Evolutionary conservation across 2,329 filamentous ascomycete species (phyloP).

Genomic region (Microdochium trichocladiopsis): DNA sequence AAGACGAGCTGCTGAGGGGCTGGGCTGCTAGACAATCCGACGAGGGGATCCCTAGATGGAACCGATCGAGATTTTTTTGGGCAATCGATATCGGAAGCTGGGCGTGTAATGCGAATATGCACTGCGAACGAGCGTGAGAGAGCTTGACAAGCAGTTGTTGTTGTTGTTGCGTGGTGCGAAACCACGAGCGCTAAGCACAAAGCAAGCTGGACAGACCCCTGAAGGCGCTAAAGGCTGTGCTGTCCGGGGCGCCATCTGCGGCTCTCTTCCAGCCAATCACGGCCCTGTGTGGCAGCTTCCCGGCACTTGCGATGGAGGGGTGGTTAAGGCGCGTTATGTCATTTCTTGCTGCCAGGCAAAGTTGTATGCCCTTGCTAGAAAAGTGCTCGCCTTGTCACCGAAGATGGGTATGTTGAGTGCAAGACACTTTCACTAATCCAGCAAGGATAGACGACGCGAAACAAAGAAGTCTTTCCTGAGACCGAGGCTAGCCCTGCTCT

Average conservation of each 20-base stretch:
- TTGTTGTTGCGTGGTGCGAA: not conserved
- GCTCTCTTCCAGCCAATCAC: not conserved
- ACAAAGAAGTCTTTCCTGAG: too few species aligned
- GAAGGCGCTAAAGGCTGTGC: not conserved
- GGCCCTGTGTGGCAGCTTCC: not conserved
- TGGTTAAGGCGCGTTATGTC: not conserved
- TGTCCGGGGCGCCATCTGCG: not conserved
- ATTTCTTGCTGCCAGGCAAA: not conserved
- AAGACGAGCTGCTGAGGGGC: too few species aligned
- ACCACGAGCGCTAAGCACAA: not conserved
- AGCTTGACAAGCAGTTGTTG: not conserved
- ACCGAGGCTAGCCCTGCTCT: too few species aligned
- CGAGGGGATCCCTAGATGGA: too few species aligned
- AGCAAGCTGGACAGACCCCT: not conserved
- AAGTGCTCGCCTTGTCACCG: slow-evolving; percentile 2
- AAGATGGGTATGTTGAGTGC: too few species aligned
- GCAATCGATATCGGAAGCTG: too few species aligned
- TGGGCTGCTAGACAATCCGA: too few species aligned
- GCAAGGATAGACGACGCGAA: too few species aligned
- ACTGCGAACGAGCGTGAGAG: not conserved
- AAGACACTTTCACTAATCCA: too few species aligned
- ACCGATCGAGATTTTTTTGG: too few species aligned
- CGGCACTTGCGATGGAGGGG: not conserved
- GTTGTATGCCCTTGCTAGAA: slow-evolving; percentile 3
- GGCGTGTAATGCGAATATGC: not conserved